Base-by-base conservation (phyloP, 805 yeast species). In the Nakazawaea ernobii region DNA sequence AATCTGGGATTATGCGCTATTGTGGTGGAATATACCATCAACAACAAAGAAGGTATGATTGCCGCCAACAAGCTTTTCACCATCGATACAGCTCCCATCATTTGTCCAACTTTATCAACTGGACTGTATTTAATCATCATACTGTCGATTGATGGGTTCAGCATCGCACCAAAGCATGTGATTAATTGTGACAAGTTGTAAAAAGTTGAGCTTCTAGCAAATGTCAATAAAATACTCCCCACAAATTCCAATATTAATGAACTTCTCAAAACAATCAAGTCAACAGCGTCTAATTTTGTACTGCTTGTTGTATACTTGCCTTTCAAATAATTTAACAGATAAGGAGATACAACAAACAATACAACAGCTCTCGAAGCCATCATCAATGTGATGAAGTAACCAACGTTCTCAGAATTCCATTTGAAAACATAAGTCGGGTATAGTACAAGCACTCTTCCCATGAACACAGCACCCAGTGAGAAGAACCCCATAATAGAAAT, bases 21-120 rank as follows among this genome's bases (percentile, higher is more conserved):
- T 0, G 79, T 72, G 1, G 55, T 43, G 0, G 77, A 69, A 53
- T 84, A 85, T 24, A 81, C 45, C 2, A 66, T 62, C 14, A 83
- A 60, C 30, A 76, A 60, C 0, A 67, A 14, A 6, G 79, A 62
- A 0, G 92, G 89, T 1, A 71, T 63, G 8, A 74, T 48, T 50
- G 82, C 64, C 49, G 67, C 62, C 4, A 75, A 61, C 0, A 75
- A 42, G 52, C 79, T 82, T 57, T 80, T 77, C 14, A 83, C 58
- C 43, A 85, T 59, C 0, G 88, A 78, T 39, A 84, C 60, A 0
- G 84, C 88, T 8, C 92, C 90, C 64, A 84, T 84, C 14, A 82
- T 69, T 60, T 84, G 89, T 14, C 95, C 95, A 4, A 79, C 71
- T 51, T 74, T 73, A 11, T 74, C 70, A 36, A 78, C 79, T 1